phyloP scores from a whole-genome alignment of 148 eudicot genomes.

The Diospyros lotus region DNA sequence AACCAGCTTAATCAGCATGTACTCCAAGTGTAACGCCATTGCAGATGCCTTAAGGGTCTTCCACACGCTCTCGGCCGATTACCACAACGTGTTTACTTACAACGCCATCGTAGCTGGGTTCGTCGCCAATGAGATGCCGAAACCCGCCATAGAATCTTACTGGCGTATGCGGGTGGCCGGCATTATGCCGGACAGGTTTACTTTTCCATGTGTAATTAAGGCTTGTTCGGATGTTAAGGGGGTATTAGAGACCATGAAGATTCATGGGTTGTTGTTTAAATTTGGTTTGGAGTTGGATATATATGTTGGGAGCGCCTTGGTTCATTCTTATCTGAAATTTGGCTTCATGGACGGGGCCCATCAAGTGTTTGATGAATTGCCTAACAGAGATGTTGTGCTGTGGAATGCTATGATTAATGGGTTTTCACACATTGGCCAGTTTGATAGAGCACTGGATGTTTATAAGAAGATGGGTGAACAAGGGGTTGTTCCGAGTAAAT shows the following conservation, averaged over 20 bases:
- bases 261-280: slow-evolving; percentile 65
- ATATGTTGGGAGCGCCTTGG: slow-evolving; percentile 58
- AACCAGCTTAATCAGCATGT: slow-evolving; percentile 76
- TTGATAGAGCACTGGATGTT: slow-evolving; percentile 35
- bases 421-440: slow-evolving; percentile 53
- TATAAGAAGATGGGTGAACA: slow-evolving; percentile 42
- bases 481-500: slow-evolving; percentile 31
- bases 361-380: slow-evolving; percentile 50
- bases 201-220: slow-evolving; percentile 63
- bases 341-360: slow-evolving; percentile 32
- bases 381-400: slow-evolving; percentile 47
- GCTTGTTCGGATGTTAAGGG: slow-evolving; percentile 31
- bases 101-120: slow-evolving; percentile 62
- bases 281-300: slow-evolving; percentile 48
- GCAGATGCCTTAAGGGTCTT: slow-evolving; percentile 44
- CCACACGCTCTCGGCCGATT: slow-evolving; percentile 10
- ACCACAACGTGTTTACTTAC: slow-evolving; percentile 42
- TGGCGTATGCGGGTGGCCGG: slow-evolving; percentile 38
- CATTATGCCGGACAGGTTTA: slow-evolving; percentile 51
- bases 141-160: slow-evolving; percentile 35
- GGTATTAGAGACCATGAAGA: slow-evolving; percentile 35
- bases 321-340: slow-evolving; percentile 48
- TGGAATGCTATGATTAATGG: slow-evolving; percentile 81
- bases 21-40: slow-evolving; percentile 55
- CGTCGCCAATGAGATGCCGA: slow-evolving; percentile 29